These are phyloP conservation scores for Phytophthora sp. DNA, from an alignment of 352 stramenopile genomes.

Conservation along the genomic window DNA sequence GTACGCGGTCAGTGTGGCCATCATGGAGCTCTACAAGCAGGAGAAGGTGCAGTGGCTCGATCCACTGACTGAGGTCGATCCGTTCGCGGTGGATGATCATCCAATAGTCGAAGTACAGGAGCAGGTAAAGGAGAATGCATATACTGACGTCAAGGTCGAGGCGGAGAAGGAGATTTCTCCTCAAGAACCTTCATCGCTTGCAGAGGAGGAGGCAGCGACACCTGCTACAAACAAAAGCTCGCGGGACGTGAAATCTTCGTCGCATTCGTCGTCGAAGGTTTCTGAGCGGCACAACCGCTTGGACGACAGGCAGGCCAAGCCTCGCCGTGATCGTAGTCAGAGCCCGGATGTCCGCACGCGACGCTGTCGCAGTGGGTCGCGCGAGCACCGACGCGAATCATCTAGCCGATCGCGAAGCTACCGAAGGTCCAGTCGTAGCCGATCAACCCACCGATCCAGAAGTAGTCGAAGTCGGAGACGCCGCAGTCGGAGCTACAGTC, in stretches of 20 bases:
- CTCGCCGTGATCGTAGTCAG: constrained; percentile 5
- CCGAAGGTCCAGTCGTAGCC: constrained; percentile 31
- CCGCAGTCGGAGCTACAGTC: constrained; percentile 26
- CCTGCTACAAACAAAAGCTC: not conserved
- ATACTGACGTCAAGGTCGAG: constrained; percentile 8
- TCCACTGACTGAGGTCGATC: constrained; percentile 70
- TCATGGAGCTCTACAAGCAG: constrained; percentile 67
- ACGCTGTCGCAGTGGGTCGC: constrained; percentile 25
- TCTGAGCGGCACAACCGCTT: constrained; percentile 28
- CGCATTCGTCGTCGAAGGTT: constrained; percentile 5
- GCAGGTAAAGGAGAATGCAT: not conserved
- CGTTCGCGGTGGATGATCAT: constrained; percentile 65
- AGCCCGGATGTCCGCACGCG: constrained; percentile 18
- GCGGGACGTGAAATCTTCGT: constrained; percentile 1
- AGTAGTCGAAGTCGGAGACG: constrained; percentile 31
- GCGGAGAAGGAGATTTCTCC: constrained; percentile 13
- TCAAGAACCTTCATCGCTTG: constrained; percentile 19
- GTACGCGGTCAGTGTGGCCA: constrained; percentile 52
- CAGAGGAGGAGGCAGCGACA: constrained; percentile 1
- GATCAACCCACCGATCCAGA: constrained; percentile 26
- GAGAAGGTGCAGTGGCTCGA: constrained; percentile 74
- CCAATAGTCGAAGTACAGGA: constrained; percentile 22
- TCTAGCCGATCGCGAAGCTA: constrained; percentile 16
- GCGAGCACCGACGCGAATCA: constrained; percentile 13
- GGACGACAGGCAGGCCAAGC: constrained; percentile 23